phyloP scores from a whole-genome alignment of 371 early-diverging fungal species.

The Polyrhizophydium stewartii region DNA sequence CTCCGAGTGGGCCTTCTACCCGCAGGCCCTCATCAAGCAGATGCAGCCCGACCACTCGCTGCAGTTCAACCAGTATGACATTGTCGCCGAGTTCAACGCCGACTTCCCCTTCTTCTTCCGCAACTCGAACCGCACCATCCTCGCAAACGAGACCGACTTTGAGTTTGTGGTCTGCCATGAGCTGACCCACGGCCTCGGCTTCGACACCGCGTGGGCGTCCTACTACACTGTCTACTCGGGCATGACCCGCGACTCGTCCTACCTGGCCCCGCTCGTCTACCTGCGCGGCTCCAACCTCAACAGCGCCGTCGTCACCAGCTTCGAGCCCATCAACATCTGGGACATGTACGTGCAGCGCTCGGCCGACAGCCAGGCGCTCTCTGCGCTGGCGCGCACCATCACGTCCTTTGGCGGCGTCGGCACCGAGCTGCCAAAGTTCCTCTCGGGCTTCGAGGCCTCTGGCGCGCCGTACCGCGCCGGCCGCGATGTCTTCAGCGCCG shows the following conservation, averaged over 20 bases:
- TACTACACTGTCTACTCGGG: conserved; percentile 6
- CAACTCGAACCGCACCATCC: conserved; percentile 37
- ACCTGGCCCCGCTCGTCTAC: conserved; percentile 25
- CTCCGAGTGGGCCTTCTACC: conserved; percentile 50
- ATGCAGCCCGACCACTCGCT: conserved; percentile 19
- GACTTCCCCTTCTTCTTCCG: conserved; percentile 37
- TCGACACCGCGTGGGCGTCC: conserved; percentile 42
- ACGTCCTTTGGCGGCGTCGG: conserved; percentile 1
- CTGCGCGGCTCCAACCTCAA: conserved; percentile 10
- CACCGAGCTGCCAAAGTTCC: conserved; percentile 10
- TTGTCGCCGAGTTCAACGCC: conserved; percentile 59
- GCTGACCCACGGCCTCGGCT: conserved; percentile 61
- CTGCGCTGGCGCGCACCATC: conserved; percentile 1
- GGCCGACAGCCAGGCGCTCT: background rate
- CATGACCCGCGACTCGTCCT: conserved; percentile 5
- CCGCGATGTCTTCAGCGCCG: background rate
- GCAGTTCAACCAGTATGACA: conserved; percentile 42
- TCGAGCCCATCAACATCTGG: conserved; percentile 14
- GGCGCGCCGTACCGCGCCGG: conserved; percentile 21
- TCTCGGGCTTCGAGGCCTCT: conserved; percentile 13
- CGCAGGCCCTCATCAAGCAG: conserved; percentile 64
- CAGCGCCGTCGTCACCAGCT: conserved; percentile 14
- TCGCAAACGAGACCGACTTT: conserved; percentile 47
- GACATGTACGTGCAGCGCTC: conserved; percentile 16
- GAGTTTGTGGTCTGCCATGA: conserved; percentile 57